Base-by-base conservation (phyloP, 2,329 filamentous ascomycete species). In the Paramyrothecium roridum region DNA sequence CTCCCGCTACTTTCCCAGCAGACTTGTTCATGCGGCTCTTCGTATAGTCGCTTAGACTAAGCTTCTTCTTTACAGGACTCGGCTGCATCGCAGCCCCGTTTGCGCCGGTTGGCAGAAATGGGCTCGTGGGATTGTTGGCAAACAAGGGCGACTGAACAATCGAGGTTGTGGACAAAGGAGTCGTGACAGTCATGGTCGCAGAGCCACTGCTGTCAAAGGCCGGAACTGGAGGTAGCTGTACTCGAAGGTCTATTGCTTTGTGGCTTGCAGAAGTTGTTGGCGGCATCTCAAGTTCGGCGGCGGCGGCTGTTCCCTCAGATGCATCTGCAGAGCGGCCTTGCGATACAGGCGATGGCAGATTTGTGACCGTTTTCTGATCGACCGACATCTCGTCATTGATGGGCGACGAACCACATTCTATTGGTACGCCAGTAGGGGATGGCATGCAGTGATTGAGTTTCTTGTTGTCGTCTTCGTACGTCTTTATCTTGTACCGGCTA, bases 31-130 rank as follows among this genome's bases (percentile, higher is more conserved):
- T 76, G 52, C 81, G 75, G 59, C 80, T 83, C 66, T 83, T 85
- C 10, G 77, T 82, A 63, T 88, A 88, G 63, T 88, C 85, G 63
- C 84, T 87, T 2, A 88, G 68, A 59, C 83, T 87, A 40, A 88
- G 71, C 68, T 87, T 88, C 76, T 88, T 88, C 70, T 86, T 87
- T 33, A 84, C 73, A 2, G 85, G 85, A 58, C 83, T 87, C 3
- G 83, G 82, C 21, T 78, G 76, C 11, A 75, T 75, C 7, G 67
- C 67, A 10, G 73, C 61, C 16, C 79, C 76, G 54, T 80, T 82
- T 34, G 75, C 64, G 0, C 71, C 62, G 0, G 75, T 59, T 8
- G 74, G 64, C 3, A 71, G 64, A 52, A 84, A 80, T 0, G 80
- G 73, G 49, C 70, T 78, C 1, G 76, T 60, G 33, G 76, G 63